Evolutionary conservation across 306 rosid species (phyloP).

Genomic region (Coriaria nepalensis): DNA sequence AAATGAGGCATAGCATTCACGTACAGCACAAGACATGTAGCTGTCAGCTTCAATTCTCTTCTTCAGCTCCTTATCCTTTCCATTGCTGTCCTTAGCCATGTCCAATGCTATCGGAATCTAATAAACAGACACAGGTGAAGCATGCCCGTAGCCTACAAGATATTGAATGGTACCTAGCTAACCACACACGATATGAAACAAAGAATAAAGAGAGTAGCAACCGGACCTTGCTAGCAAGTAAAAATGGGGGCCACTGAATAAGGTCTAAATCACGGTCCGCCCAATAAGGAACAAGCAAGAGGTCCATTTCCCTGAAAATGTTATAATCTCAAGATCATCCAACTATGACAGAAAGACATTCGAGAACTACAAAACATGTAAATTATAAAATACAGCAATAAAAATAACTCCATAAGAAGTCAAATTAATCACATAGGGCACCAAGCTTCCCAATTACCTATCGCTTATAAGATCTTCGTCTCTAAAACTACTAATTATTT

Average conservation of each 20-base stretch:
- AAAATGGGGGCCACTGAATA: slow-evolving; percentile 94
- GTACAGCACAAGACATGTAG: slow-evolving; percentile 89
- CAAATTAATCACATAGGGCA: neutral
- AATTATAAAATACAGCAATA: neutral
- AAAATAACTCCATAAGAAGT: slow-evolving; percentile 1
- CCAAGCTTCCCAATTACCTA: slow-evolving; percentile 31
- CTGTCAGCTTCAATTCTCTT: slow-evolving; percentile 58
- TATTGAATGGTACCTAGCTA: too few species aligned
- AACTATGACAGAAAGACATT: neutral
- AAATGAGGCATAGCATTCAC: slow-evolving; percentile 89
- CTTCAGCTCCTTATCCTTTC: slow-evolving; percentile 78
- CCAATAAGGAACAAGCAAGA: slow-evolving; percentile 96
- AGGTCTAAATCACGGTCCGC: slow-evolving; percentile 81
- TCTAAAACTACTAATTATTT: slow-evolving; percentile 77
- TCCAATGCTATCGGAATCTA: slow-evolving; percentile 96
- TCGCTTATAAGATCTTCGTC: slow-evolving; percentile 89
- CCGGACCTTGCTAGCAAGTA: slow-evolving; percentile 95
- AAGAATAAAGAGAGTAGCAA: neutral
- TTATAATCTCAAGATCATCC: slow-evolving; percentile 17
- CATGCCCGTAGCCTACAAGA: too few species aligned
- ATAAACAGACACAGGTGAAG: neutral
- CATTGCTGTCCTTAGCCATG: slow-evolving; percentile 99
- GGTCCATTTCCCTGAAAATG: slow-evolving; percentile 71
- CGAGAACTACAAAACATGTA: slow-evolving; percentile 2
- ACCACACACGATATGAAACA: slow-evolving; percentile 13